phyloP scores from a whole-genome alignment of 2,329 filamentous ascomycete species.

The Cladosporium phlei region DNA sequence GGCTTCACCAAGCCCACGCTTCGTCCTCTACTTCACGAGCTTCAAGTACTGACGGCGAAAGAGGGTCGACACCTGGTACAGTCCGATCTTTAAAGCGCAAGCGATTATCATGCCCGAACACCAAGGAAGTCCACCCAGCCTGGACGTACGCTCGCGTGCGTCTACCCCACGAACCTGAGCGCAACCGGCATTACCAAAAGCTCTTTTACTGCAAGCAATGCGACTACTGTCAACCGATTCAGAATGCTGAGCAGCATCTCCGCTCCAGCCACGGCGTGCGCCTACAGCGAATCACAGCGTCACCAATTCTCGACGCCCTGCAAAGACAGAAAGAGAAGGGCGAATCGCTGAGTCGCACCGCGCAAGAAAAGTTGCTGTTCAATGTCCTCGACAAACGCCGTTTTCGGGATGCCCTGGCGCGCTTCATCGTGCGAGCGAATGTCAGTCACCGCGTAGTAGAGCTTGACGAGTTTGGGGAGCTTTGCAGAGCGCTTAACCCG shows the following conservation, averaged over 20 bases:
- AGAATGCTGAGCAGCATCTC: constrained; percentile 8
- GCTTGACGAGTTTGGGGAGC: too few species aligned
- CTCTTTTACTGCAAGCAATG: constrained; percentile 7
- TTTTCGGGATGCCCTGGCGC: too few species aligned
- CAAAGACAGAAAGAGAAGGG: constrained; percentile 5
- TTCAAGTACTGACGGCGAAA: neutral
- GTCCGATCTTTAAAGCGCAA: constrained; percentile 5
- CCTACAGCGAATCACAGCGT: constrained; percentile 1
- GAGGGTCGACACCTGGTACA: neutral
- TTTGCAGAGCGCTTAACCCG: too few species aligned
- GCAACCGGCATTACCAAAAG: constrained; percentile 7
- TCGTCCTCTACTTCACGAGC: neutral
- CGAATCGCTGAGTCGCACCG: neutral
- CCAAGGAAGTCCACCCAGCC: constrained; percentile 5
- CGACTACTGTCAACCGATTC: constrained; percentile 5
- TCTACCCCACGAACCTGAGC: constrained; percentile 4
- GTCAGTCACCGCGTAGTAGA: too few species aligned
- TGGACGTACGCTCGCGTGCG: constrained; percentile 8
- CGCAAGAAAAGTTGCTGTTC: neutral
- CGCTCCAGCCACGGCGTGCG: constrained; percentile 6
- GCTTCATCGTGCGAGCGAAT: too few species aligned
- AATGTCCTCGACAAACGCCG: too few species aligned
- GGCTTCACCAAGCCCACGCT: neutral
- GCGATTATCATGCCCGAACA: constrained; percentile 1
- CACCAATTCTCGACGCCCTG: constrained; percentile 3